These are phyloP conservation scores for Penicillium sclerotigenum DNA, from an alignment of 2,329 filamentous ascomycete species.

Conservation along the genomic window DNA sequence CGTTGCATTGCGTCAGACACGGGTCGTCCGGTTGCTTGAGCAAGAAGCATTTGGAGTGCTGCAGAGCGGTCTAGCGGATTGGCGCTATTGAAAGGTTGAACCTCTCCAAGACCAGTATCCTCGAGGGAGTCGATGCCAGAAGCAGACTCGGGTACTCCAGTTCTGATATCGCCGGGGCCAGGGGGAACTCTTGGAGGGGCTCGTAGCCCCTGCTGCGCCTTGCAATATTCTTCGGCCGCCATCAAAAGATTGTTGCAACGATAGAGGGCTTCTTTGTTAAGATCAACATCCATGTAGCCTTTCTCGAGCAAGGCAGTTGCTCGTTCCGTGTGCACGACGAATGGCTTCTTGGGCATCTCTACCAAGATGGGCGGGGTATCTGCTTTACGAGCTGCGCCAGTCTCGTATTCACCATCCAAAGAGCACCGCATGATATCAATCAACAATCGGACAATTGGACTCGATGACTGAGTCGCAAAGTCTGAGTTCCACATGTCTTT, in stretches of 20 bases:
- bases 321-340: constrained; percentile 51
- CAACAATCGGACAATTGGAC: constrained; percentile 71
- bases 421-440: constrained; percentile 81
- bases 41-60: constrained; percentile 36
- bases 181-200: constrained; percentile 65
- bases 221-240: constrained; percentile 71
- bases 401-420: constrained; percentile 72
- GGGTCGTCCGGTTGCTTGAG: constrained; percentile 28
- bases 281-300: constrained; percentile 53
- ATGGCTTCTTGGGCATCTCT: constrained; percentile 49
- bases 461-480: constrained; percentile 76
- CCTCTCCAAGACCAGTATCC: constrained; percentile 28
- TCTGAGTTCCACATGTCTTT: constrained; percentile 79
- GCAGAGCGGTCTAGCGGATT: constrained; percentile 29
- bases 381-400: constrained; percentile 58
- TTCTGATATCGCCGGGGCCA: constrained; percentile 55
- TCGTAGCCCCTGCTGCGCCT: constrained; percentile 56
- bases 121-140: constrained; percentile 32
- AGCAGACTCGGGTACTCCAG: constrained; percentile 26
- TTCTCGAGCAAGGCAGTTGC: constrained; percentile 46
- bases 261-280: constrained; percentile 77
- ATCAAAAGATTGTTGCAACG: constrained; percentile 67
- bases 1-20: constrained; percentile 24
- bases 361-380: constrained; percentile 56
- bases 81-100: constrained; percentile 22